Evolutionary conservation across 148 eudicot species (phyloP).

Genomic region (Diospyros kaki): DNA sequence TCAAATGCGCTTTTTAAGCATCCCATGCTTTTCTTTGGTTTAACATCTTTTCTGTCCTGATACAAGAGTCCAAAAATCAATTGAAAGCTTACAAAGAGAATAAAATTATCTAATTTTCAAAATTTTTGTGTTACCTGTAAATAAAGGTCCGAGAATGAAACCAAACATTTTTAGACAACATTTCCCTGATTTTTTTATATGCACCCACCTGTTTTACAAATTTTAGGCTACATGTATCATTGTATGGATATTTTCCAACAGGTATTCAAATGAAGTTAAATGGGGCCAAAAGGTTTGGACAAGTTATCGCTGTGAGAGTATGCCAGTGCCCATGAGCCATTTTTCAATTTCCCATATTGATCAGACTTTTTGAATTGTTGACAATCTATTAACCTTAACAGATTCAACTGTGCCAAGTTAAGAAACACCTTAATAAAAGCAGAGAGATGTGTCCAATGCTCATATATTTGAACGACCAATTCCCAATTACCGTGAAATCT

Average conservation of each 20-base stretch:
- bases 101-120: not conserved
- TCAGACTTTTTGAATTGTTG: too few species aligned
- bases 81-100: not conserved
- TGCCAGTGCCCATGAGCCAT: not conserved
- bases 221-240: slow-evolving; percentile 12
- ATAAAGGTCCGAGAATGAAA: slow-evolving; percentile 25
- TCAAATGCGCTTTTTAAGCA: slow-evolving; percentile 31
- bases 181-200: slow-evolving; percentile 21
- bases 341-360: too few species aligned
- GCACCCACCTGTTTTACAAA: slow-evolving; percentile 31
- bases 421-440: too few species aligned
- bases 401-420: too few species aligned
- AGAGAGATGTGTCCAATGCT: too few species aligned
- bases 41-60: slow-evolving; percentile 48
- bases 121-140: slow-evolving; percentile 17
- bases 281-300: not conserved
- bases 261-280: not conserved
- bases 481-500: too few species aligned
- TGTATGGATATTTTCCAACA: not conserved
- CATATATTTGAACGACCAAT: too few species aligned
- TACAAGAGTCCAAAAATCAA: slow-evolving; percentile 20
- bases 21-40: slow-evolving; percentile 19
- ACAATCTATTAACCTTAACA: too few species aligned
- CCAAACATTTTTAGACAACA: slow-evolving; percentile 19
- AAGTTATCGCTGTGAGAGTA: not conserved